Evolutionary conservation across 768 basidiomycete genomes (phyloP), one percentile per base, ranked within the genome.

Genomic region (Xerocomus potaroensis): DNA sequence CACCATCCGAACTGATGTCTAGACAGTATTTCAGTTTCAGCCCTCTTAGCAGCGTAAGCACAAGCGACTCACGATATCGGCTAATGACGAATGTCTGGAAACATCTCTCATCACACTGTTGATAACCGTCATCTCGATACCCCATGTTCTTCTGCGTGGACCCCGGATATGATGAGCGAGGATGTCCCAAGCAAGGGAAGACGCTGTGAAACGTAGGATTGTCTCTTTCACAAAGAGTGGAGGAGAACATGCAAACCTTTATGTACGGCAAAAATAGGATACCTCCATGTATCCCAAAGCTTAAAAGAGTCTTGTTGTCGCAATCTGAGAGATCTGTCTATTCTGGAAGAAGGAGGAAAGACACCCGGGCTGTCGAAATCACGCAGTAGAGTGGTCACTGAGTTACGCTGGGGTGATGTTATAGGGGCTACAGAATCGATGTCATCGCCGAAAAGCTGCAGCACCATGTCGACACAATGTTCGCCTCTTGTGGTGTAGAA

Each of bases 121-220:
- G 12, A 91, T 78, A 24, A 95, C 76, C 3, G 94, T 94, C 88
- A 97, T 91, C 68, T 90, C 87, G 43, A 93, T 83, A 1, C 93
- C 91, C 95, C 95, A 99, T 6, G 86, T 83, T 61, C 87, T 87
- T 60, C 83, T 82, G 34, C 86, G 82, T 1, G 95, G 93, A 3
- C 95, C 95, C 72, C 81, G 86, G 32, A 97, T 69, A 51, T 84
- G 80, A 62, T 96, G 87, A 7, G 76, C 72, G 38, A 95, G 65
- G 21, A 96, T 75, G 43, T 90, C 92, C 11, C 74, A 69, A 4
- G 83, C 80, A 6, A 82, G 58, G 22, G 56, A 54, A 19, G 66
- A 66, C 31, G 54, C 65, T 66, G 26, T 14, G 9, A 21, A 40
- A 39, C 35, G 16, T 2, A 19, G 22, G 31, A 9, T n/a, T n/a